Evolutionary conservation across 305 asterid species (phyloP).

Genomic region (Petunia hybrid): DNA sequence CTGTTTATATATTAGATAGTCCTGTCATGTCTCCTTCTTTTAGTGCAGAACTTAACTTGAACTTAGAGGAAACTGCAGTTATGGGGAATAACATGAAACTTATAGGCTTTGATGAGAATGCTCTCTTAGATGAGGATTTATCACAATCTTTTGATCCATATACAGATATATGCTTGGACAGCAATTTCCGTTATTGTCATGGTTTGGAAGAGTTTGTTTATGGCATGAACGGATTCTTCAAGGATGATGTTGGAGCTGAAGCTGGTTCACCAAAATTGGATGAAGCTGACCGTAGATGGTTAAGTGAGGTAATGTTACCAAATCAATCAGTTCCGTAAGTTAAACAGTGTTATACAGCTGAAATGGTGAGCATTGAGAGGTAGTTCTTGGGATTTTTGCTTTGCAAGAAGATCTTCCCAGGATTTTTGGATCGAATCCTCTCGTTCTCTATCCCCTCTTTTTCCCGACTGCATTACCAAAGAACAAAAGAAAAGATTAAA

Average conservation of each 20-base stretch:
- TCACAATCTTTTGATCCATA: neutral
- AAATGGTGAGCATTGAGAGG: neutral
- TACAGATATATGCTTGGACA: slow-evolving; percentile 20
- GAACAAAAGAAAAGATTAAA: neutral
- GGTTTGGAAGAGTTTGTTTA: slow-evolving; percentile 9
- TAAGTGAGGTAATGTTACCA: slow-evolving; percentile 14
- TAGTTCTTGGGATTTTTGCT: neutral
- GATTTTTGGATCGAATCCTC: neutral
- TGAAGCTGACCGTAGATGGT: slow-evolving; percentile 34
- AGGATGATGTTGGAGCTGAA: neutral
- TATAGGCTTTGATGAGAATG: slow-evolving; percentile 38
- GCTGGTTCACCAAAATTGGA: neutral
- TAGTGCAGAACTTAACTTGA: slow-evolving; percentile 15
- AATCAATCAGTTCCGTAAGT: slow-evolving; percentile 5
- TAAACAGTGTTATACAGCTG: slow-evolving; percentile 14
- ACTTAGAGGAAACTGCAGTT: slow-evolving; percentile 32
- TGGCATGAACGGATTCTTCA: neutral
- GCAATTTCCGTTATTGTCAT: slow-evolving; percentile 24
- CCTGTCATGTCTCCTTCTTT: slow-evolving; percentile 32
- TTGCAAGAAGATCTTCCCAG: neutral
- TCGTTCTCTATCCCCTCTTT: neutral
- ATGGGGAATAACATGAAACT: slow-evolving; percentile 35
- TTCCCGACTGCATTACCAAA: neutral
- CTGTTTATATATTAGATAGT: neutral
- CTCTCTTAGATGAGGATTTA: neutral